phyloP scores from a whole-genome alignment of 129 eudicot genomes.

The Glebionis coronaria region DNA sequence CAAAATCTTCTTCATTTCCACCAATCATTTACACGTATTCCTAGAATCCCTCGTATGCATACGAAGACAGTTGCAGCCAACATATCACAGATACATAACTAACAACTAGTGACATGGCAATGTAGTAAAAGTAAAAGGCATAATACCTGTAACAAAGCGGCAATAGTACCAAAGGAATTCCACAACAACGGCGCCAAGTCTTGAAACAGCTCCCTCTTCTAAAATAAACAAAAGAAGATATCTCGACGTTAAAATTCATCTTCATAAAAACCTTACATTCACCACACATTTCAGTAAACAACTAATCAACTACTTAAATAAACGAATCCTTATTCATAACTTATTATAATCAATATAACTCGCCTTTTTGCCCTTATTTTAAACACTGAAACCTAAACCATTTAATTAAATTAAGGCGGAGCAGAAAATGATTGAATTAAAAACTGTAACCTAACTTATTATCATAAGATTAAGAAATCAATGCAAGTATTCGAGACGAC shows the following conservation, averaged over 20 bases:
- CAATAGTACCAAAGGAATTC: slow-evolving; percentile 86
- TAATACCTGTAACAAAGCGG: slow-evolving; percentile 69
- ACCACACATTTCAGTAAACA: too few species aligned
- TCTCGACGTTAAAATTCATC: slow-evolving; percentile 28
- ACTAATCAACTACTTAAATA: slow-evolving; percentile 1
- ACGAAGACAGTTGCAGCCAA: too few species aligned
- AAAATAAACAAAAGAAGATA: slow-evolving; percentile 31
- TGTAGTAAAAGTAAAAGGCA: not conserved
- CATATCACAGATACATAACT: too few species aligned
- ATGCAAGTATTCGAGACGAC: too few species aligned
- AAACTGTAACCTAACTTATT: not conserved
- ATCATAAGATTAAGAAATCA: too few species aligned
- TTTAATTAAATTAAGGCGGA: slow-evolving; percentile 1
- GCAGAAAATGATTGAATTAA: too few species aligned
- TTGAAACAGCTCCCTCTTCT: slow-evolving; percentile 84
- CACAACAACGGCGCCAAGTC: slow-evolving; percentile 83
- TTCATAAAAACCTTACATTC: not conserved
- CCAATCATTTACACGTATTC: too few species aligned
- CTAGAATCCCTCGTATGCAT: too few species aligned
- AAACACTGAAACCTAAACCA: not conserved
- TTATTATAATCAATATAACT: not conserved
- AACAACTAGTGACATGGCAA: too few species aligned
- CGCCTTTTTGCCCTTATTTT: too few species aligned
- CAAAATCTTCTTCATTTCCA: too few species aligned
- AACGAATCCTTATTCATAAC: not conserved